phyloP scores from a whole-genome alignment of 2,329 filamentous ascomycete genomes.

The Madurella mycetomatis region DNA sequence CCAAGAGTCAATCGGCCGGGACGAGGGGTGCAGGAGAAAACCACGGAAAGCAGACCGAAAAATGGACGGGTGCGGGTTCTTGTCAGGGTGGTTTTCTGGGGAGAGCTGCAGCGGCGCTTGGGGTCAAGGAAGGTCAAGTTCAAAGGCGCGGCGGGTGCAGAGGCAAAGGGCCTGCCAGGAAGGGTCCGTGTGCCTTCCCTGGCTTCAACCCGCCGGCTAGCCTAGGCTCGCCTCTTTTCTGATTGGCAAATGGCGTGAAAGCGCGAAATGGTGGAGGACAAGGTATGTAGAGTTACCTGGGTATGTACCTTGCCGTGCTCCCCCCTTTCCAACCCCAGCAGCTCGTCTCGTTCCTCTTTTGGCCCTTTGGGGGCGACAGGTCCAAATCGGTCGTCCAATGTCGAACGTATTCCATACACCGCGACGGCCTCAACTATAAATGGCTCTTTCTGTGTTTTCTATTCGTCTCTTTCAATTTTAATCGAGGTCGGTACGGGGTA shows the following conservation, averaged over 20 bases:
- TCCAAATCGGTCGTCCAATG: conserved; percentile 7
- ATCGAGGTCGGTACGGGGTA: too few species aligned
- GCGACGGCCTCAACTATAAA: too few species aligned
- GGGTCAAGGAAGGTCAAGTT: conserved; percentile 11
- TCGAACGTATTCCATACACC: too few species aligned
- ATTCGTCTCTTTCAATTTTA: too few species aligned
- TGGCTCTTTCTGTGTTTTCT: too few species aligned
- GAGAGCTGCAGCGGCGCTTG: conserved; percentile 8
- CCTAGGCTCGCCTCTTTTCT: conserved; percentile 11
- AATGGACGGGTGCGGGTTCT: conserved; percentile 7
- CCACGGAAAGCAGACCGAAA: conserved; percentile 1
- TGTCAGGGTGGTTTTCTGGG: conserved; percentile 8
- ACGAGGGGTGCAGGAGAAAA: conserved; percentile 6
- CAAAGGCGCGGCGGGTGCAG: conserved; percentile 9
- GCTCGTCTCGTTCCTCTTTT: conserved; percentile 12
- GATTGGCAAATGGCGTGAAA: conserved; percentile 20
- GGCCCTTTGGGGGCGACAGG: background rate
- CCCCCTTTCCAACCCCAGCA: background rate
- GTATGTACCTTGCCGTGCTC: background rate
- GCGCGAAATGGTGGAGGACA: conserved; percentile 6
- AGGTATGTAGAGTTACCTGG: conserved; percentile 5
- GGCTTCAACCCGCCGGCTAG: conserved; percentile 9
- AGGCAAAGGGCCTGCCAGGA: conserved; percentile 12
- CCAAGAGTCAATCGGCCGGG: conserved; percentile 10
- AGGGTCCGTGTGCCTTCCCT: conserved; percentile 24